phyloP scores from a whole-genome alignment of 768 basidiomycete species.

The Lactarius hengduanensis region DNA sequence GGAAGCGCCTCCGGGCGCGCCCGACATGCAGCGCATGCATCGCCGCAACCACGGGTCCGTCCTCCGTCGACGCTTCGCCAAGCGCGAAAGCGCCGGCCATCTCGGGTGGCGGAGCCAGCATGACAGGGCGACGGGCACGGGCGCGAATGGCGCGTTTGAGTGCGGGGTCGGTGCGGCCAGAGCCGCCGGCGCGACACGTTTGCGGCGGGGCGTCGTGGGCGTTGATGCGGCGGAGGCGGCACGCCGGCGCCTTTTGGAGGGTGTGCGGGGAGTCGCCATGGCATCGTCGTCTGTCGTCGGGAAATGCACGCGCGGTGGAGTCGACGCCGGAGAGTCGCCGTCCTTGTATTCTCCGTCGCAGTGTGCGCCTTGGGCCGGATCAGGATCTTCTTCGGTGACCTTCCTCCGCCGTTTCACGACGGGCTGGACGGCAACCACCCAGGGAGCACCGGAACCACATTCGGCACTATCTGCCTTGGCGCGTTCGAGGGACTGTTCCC shows the following conservation, averaged over 20 bases:
- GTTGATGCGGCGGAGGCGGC: constrained; percentile 26
- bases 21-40: constrained; percentile 94
- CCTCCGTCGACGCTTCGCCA: constrained; percentile 60
- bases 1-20: constrained; percentile 88
- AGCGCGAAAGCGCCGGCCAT: constrained; percentile 33
- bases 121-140: constrained; percentile 20
- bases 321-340: constrained; percentile 41
- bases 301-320: constrained; percentile 27
- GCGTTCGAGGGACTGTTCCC: constrained; percentile 12
- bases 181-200: constrained; percentile 22
- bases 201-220: constrained; percentile 27
- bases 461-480: neutral
- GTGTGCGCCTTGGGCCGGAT: constrained; percentile 5
- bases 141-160: constrained; percentile 27
- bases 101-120: constrained; percentile 40
- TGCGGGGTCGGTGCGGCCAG: constrained; percentile 38
- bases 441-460: constrained; percentile 23
- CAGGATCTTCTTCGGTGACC: constrained; percentile 23
- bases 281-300: constrained; percentile 30
- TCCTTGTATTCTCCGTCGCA: constrained; percentile 30
- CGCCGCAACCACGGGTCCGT: constrained; percentile 76
- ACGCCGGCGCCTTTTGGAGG: constrained; percentile 53
- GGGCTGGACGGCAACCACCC: constrained; percentile 24
- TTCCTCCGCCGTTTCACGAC: constrained; percentile 18
- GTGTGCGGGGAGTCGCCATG: constrained; percentile 45